Evolutionary conservation across 257 asterid species (phyloP).

Genomic region (Thymus mandschuricus): DNA sequence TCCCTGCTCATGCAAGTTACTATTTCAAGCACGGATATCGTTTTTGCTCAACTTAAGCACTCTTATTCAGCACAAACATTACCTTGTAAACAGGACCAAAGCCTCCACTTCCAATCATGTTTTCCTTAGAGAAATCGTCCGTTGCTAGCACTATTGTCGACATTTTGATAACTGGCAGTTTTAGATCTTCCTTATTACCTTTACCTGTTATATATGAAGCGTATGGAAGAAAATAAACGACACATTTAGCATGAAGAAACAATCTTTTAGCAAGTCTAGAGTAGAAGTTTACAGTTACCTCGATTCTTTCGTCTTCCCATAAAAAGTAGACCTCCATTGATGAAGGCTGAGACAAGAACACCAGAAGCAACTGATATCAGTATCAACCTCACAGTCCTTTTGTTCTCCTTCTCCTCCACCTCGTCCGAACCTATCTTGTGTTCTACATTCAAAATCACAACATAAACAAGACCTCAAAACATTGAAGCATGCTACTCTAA

Average conservation of each 20-base stretch:
- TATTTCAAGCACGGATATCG: background rate
- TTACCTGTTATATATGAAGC: conserved; percentile 19
- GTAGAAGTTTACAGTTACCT: conserved; percentile 11
- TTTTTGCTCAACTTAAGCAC: background rate
- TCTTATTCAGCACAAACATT: background rate
- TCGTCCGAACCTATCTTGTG: background rate
- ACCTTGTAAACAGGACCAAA: conserved; percentile 41
- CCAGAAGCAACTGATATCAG: conserved; percentile 24
- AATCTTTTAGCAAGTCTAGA: background rate
- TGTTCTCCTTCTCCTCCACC: conserved; percentile 5
- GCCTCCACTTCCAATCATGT: background rate
- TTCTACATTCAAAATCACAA: background rate
- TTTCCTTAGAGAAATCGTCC: background rate
- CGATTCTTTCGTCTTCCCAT: conserved; percentile 18
- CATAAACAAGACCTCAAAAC: too few relatives aligned
- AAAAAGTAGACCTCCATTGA: conserved; percentile 6
- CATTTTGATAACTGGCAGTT: background rate
- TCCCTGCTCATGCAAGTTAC: conserved; percentile 35
- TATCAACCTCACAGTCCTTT: conserved; percentile 12
- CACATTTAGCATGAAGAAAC: background rate
- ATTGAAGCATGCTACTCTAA: too few relatives aligned
- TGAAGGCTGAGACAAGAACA: conserved; percentile 20
- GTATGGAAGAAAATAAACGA: background rate
- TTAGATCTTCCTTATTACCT: background rate
- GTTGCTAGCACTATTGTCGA: background rate